These are phyloP conservation scores for Russula sp. DNA, from an alignment of 768 basidiomycete species.

Conservation along the genomic window DNA sequence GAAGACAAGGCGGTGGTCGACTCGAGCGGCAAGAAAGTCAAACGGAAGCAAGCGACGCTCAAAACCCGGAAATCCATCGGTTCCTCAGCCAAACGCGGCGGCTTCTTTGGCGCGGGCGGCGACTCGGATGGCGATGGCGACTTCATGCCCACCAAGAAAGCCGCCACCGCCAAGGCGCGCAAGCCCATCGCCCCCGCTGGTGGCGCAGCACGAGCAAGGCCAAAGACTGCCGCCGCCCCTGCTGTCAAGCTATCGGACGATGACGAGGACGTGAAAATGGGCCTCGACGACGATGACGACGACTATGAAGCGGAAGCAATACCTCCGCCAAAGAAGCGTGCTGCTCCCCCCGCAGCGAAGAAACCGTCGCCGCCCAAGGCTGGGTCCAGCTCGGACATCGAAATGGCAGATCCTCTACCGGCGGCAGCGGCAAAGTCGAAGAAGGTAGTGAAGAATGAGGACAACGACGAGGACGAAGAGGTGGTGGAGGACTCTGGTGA, in stretches of 20 bases:
- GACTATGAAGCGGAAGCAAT: not conserved
- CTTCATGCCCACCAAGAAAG: slow-evolving; percentile 43
- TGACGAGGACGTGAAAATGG: slow-evolving; percentile 17
- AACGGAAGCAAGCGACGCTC: slow-evolving; percentile 50
- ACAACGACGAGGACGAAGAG: not conserved
- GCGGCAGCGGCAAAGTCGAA: slow-evolving; percentile 21
- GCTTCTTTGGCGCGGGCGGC: slow-evolving; percentile 18
- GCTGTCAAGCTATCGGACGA: slow-evolving; percentile 29
- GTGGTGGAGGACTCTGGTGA: slow-evolving; percentile 36
- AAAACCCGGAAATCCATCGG: slow-evolving; percentile 45
- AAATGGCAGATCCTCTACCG: slow-evolving; percentile 25
- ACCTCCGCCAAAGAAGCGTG: slow-evolving; percentile 22
- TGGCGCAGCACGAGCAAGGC: slow-evolving; percentile 28
- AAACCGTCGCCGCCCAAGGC: slow-evolving; percentile 26
- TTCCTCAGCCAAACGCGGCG: slow-evolving; percentile 31
- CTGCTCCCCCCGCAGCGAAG: slow-evolving; percentile 21
- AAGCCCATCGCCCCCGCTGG: slow-evolving; percentile 26
- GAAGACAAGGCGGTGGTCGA: slow-evolving; percentile 40
- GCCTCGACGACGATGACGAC: slow-evolving; percentile 13
- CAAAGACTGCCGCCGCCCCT: slow-evolving; percentile 32
- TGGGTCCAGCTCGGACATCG: slow-evolving; percentile 28
- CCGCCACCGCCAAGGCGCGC: slow-evolving; percentile 32
- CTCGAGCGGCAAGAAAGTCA: slow-evolving; percentile 45
- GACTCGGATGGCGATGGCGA: slow-evolving; percentile 45
- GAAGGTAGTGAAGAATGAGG: not conserved